Percentiles rank a stretch among this genome's conserved stretches.
phyloP scores from a whole-genome alignment of 2,329 filamentous ascomycete genomes.

The Aspergillus sp. region DNA sequence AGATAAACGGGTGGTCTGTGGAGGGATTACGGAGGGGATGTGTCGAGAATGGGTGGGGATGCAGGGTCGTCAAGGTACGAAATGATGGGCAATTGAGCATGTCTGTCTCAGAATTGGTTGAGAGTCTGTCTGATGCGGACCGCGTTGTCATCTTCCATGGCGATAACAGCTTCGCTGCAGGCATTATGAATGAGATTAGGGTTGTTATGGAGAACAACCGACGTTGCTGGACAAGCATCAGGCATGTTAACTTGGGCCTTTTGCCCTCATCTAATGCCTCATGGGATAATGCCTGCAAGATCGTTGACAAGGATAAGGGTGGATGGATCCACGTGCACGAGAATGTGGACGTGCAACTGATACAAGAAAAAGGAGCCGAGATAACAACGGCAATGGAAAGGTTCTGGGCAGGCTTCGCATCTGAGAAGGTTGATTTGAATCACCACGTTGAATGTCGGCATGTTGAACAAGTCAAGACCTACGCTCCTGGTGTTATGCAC shows the following conservation, averaged over 20 bases:
- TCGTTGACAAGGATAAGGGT: conserved; percentile 46
- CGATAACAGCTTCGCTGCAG: conserved; percentile 59
- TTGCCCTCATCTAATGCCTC: conserved; percentile 52
- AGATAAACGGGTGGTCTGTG: conserved; percentile 84
- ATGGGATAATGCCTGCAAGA: conserved; percentile 51
- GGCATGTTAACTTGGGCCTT: conserved; percentile 61
- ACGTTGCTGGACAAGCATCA: conserved; percentile 38
- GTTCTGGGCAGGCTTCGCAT: conserved; percentile 20
- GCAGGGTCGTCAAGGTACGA: conserved; percentile 51
- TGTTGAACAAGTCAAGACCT: conserved; percentile 58
- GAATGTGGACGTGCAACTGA: conserved; percentile 52
- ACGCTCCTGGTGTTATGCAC: conserved; percentile 62
- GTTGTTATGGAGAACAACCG: conserved; percentile 30
- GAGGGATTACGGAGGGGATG: conserved; percentile 80
- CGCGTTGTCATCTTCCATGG: conserved; percentile 68
- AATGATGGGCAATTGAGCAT: conserved; percentile 35
- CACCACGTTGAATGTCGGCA: conserved; percentile 38
- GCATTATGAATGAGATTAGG: conserved; percentile 37
- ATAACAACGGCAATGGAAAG: conserved; percentile 43
- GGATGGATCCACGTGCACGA: conserved; percentile 64
- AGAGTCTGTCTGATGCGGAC: conserved; percentile 42
- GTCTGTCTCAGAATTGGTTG: conserved; percentile 32
- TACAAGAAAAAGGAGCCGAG: conserved; percentile 37
- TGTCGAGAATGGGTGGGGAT: conserved; percentile 64
- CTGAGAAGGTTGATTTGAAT: not conserved